Conservation (phyloP, 495 filamentous ascomycete species). For the Friedmanniomyces endolithicus region DNA sequence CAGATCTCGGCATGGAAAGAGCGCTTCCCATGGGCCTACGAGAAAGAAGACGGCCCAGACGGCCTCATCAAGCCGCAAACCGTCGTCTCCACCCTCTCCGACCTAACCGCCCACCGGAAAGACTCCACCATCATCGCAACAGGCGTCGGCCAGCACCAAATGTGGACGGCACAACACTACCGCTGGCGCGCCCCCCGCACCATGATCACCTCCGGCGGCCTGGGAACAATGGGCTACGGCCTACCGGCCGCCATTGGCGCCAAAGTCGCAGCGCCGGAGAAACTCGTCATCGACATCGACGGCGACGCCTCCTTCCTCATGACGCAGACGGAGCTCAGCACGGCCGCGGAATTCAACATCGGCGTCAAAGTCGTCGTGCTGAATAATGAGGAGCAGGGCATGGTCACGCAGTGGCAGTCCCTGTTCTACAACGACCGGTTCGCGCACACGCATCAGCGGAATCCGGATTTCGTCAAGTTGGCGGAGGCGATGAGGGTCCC, state of each 20-base stretch:
- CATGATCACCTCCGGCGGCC: slow-evolving; percentile 81
- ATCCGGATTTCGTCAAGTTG: slow-evolving; percentile 85
- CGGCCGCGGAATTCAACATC: slow-evolving; percentile 82
- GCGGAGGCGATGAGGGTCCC: slow-evolving; percentile 45
- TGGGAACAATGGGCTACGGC: slow-evolving; percentile 93
- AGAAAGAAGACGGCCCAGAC: slow-evolving; percentile 47
- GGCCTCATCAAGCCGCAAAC: slow-evolving; percentile 81
- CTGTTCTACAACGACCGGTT: slow-evolving; percentile 89
- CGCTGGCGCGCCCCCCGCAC: slow-evolving; percentile 76
- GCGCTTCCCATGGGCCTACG: slow-evolving; percentile 69
- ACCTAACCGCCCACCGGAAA: slow-evolving; percentile 60
- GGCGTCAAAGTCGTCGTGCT: slow-evolving; percentile 82
- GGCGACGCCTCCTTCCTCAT: slow-evolving; percentile 95
- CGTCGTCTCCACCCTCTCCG: slow-evolving; percentile 69
- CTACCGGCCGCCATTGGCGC: slow-evolving; percentile 88
- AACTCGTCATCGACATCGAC: slow-evolving; percentile 85
- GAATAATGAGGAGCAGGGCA: slow-evolving; percentile 94
- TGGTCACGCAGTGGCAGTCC: slow-evolving; percentile 95
- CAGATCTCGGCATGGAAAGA: slow-evolving; percentile 84
- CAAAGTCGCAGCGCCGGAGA: slow-evolving; percentile 76
- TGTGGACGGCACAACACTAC: slow-evolving; percentile 95
- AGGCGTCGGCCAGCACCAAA: slow-evolving; percentile 91
- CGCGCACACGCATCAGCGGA: slow-evolving; percentile 80
- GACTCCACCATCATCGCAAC: slow-evolving; percentile 74
- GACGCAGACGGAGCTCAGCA: slow-evolving; percentile 86